These are phyloP conservation scores for Schizochytrium sp. DNA, from an alignment of 108 stramenopile species.

Conservation along the genomic window DNA sequence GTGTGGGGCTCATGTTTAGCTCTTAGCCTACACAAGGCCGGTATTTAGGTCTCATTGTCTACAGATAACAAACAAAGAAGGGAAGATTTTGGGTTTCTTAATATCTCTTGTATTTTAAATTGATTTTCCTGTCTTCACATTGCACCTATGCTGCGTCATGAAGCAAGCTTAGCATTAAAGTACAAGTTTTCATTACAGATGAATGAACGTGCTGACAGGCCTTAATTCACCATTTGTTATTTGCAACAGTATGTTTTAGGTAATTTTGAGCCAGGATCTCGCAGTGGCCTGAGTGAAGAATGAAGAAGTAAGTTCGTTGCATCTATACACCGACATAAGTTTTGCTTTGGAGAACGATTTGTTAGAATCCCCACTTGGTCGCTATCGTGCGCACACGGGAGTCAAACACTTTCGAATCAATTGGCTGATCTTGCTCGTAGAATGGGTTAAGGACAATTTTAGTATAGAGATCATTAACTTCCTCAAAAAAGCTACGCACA, in stretches of 20 bases:
- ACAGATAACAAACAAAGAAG: too few species aligned
- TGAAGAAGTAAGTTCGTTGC: background rate
- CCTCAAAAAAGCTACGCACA: slow-evolving; percentile 68
- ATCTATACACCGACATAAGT: background rate
- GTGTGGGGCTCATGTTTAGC: background rate
- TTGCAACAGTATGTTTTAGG: too few species aligned
- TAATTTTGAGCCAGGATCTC: background rate
- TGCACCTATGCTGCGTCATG: too few species aligned
- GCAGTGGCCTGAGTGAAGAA: background rate
- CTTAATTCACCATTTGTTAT: background rate
- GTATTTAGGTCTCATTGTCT: too few species aligned
- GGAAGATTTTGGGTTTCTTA: too few species aligned
- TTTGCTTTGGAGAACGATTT: background rate
- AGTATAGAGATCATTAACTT: slow-evolving; percentile 73
- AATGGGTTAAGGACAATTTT: slow-evolving; percentile 73
- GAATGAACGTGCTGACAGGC: too few species aligned
- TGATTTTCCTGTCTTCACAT: too few species aligned
- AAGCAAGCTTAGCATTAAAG: too few species aligned
- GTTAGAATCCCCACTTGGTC: background rate
- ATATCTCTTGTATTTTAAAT: too few species aligned
- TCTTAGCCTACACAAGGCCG: too few species aligned
- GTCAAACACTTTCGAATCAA: slow-evolving; percentile 69
- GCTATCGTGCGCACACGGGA: slow-evolving; percentile 65
- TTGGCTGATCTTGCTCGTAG: slow-evolving; percentile 70
- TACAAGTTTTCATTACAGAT: too few species aligned